A percentile compares a stretch with the other conserved stretches of the same genome.
Conservation (phyloP, 2,329 filamentous ascomycete species). For the Thyridium curvatum region DNA sequence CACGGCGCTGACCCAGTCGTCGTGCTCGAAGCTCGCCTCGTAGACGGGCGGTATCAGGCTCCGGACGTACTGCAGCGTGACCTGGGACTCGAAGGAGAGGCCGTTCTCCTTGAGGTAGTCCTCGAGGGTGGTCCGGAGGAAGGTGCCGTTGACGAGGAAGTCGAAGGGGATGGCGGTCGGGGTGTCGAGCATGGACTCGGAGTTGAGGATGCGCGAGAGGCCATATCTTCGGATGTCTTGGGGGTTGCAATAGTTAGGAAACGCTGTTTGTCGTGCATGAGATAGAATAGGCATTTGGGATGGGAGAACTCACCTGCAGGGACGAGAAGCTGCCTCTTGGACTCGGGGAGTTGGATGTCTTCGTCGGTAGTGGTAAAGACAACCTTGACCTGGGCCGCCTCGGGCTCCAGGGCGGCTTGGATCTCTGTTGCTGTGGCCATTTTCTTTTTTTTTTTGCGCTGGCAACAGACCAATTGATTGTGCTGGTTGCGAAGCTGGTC, state of each 20-base stretch:
- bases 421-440: conserved; percentile 10
- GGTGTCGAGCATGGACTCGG: conserved; percentile 64
- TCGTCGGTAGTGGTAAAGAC: conserved; percentile 59
- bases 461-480: not conserved
- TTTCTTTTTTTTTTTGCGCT: conserved; percentile 10
- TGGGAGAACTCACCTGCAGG: conserved; percentile 41
- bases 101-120: conserved; percentile 84
- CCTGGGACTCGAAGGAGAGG: conserved; percentile 78
- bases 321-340: conserved; percentile 55
- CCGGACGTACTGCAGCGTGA: conserved; percentile 89
- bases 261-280: not conserved
- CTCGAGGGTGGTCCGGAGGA: conserved; percentile 82
- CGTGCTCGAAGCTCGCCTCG: conserved; percentile 89
- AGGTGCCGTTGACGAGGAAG: conserved; percentile 91
- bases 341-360: conserved; percentile 57
- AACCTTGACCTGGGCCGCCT: conserved; percentile 54
- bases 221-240: conserved; percentile 64
- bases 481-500: conserved; percentile 1
- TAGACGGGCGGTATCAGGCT: conserved; percentile 85
- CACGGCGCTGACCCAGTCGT: conserved; percentile 91
- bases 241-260: conserved; percentile 2
- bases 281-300: not conserved
- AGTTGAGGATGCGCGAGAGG: conserved; percentile 64
- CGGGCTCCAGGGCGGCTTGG: conserved; percentile 9
- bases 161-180: conserved; percentile 72